A percentile compares a stretch with the other conserved stretches of the same genome.
Evolutionary conservation across 768 basidiomycete species (phyloP).

Genomic region (Thelephora aurantiotincta): DNA sequence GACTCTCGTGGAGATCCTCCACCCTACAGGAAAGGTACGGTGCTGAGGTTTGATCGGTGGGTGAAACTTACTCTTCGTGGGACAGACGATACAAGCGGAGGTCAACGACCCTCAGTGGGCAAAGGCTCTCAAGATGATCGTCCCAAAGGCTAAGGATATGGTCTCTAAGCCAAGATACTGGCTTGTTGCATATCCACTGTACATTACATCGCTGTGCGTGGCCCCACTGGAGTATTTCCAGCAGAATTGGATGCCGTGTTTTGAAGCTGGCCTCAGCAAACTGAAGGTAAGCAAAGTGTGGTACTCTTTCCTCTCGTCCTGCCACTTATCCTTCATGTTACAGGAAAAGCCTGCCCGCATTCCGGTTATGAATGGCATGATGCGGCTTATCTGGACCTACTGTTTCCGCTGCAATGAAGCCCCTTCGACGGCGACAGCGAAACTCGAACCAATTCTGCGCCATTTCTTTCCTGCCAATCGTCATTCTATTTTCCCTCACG

Average conservation of each 20-base stretch:
- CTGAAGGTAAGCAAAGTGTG: constrained; percentile 45
- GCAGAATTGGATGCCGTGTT: constrained; percentile 64
- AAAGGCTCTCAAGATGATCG: constrained; percentile 76
- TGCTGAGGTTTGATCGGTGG: not conserved
- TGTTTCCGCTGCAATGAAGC: constrained; percentile 88
- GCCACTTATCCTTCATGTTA: constrained; percentile 3
- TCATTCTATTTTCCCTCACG: constrained; percentile 42
- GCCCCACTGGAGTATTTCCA: constrained; percentile 77
- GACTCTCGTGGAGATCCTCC: constrained; percentile 58
- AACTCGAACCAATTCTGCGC: constrained; percentile 61
- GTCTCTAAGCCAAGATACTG: constrained; percentile 84
- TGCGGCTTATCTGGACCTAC: constrained; percentile 87
- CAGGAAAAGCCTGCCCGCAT: constrained; percentile 69
- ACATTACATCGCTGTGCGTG: constrained; percentile 73
- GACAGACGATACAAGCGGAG: constrained; percentile 84
- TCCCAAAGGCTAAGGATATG: constrained; percentile 74
- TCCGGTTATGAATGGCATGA: constrained; percentile 64
- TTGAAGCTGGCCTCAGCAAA: constrained; percentile 61
- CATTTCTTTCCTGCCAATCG: constrained; percentile 70
- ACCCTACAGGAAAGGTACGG: constrained; percentile 76
- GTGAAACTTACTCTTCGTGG: constrained; percentile 2
- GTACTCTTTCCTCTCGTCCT: constrained; percentile 1
- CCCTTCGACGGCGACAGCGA: constrained; percentile 63
- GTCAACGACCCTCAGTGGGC: constrained; percentile 94
- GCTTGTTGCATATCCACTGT: constrained; percentile 74